Evolutionary conservation across 768 basidiomycete species (phyloP).

Genomic region (Leccinum imitatum): DNA sequence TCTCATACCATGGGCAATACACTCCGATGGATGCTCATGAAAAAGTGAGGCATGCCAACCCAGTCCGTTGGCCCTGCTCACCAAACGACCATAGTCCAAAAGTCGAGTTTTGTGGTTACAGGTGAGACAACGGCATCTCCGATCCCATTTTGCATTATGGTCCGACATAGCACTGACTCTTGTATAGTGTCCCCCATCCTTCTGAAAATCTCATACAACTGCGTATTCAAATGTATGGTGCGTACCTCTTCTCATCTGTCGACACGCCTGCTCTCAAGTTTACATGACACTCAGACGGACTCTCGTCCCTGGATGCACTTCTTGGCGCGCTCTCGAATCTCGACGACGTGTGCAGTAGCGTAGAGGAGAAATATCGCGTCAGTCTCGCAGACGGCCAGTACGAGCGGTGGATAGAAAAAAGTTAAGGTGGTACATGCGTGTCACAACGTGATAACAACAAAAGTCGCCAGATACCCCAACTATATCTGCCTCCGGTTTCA

Average conservation of each 20-base stretch:
- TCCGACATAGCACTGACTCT: neutral
- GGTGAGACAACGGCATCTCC: neutral
- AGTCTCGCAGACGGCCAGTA: slow-evolving; percentile 56
- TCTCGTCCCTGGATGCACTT: slow-evolving; percentile 84
- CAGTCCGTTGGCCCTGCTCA: slow-evolving; percentile 1
- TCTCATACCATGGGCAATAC: slow-evolving; percentile 96
- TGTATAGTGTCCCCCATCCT: slow-evolving; percentile 71
- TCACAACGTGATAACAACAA: neutral
- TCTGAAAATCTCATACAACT: slow-evolving; percentile 96
- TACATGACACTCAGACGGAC: slow-evolving; percentile 55
- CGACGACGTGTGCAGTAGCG: slow-evolving; percentile 68
- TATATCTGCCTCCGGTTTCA: too few species aligned
- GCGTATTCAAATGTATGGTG: slow-evolving; percentile 99
- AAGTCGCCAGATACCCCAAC: too few species aligned
- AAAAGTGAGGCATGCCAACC: slow-evolving; percentile 65
- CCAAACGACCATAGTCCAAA: neutral
- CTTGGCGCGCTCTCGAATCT: slow-evolving; percentile 74
- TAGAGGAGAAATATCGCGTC: slow-evolving; percentile 65
- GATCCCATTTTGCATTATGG: neutral
- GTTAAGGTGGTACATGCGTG: slow-evolving; percentile 31
- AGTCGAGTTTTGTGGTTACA: neutral
- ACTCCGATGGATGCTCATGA: slow-evolving; percentile 98
- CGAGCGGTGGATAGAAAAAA: slow-evolving; percentile 71
- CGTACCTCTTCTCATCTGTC: slow-evolving; percentile 31
- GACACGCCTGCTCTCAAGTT: neutral